These are phyloP conservation scores for Penicillium sp. DNA, from an alignment of 2,329 filamentous ascomycete species.

Conservation along the genomic window DNA sequence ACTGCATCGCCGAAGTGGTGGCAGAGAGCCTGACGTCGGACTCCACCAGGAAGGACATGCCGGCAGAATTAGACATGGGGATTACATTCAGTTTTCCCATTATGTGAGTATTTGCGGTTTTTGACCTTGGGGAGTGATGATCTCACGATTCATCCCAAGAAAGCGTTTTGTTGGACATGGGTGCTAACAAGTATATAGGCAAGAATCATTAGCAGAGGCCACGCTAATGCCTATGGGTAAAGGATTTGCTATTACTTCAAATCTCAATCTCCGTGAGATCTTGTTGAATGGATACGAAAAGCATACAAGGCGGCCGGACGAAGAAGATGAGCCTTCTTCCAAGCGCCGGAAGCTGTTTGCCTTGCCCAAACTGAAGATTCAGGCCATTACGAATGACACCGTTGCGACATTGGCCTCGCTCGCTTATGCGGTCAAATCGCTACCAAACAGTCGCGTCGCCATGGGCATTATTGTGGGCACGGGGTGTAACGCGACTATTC, in stretches of 20 bases:
- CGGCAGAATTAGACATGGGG: constrained; percentile 49
- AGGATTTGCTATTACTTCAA: constrained; percentile 56
- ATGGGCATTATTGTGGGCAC: constrained; percentile 83
- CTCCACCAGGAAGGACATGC: constrained; percentile 38
- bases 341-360: constrained; percentile 47
- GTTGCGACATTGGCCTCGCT: constrained; percentile 76
- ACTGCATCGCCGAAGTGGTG: constrained; percentile 72
- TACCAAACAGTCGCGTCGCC: constrained; percentile 61
- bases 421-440: constrained; percentile 65
- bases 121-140: no score
- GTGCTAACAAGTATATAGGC: constrained; percentile 34
- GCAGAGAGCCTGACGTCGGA: constrained; percentile 49
- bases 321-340: constrained; percentile 41
- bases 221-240: constrained; percentile 59
- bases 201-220: constrained; percentile 54
- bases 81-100: constrained; percentile 53
- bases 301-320: constrained; percentile 44
- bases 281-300: constrained; percentile 54
- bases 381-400: constrained; percentile 77
- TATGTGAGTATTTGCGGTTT: constrained; percentile 40
- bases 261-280: constrained; percentile 55
- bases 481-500: constrained; percentile 76
- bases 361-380: constrained; percentile 66
- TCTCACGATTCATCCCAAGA: no score
- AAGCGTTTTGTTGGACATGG: neutral